These are phyloP conservation scores for Solanum pinnatisectum DNA, from an alignment of 257 asterid species.

Conservation along the genomic window DNA sequence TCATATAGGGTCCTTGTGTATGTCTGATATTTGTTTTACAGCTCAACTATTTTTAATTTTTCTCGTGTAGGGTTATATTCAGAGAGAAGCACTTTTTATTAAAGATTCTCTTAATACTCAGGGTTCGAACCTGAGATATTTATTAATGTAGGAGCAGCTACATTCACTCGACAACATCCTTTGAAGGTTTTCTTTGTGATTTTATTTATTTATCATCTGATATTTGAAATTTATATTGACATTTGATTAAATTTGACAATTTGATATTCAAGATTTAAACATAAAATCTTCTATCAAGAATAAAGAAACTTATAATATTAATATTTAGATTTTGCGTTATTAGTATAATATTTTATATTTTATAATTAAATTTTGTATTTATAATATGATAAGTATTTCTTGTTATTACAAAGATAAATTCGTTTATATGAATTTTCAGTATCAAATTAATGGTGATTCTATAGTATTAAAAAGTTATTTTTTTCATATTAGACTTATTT, in stretches of 20 bases:
- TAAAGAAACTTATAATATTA: not conserved
- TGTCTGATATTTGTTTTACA: too few species aligned
- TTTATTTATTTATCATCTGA: too few species aligned
- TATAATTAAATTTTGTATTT: not conserved
- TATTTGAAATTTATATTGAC: not conserved
- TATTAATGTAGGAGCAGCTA: not conserved
- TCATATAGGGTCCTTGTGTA: not conserved
- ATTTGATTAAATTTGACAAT: not conserved
- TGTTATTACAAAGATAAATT: not conserved
- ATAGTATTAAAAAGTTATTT: too few species aligned
- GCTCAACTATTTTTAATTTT: not conserved
- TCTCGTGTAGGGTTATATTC: too few species aligned
- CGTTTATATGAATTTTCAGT: not conserved
- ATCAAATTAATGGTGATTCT: not conserved
- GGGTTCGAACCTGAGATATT: rapidly evolving
- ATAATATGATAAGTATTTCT: not conserved
- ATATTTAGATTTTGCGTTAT: not conserved
- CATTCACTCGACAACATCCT: not conserved
- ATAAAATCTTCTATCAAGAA: not conserved
- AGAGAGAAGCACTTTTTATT: not conserved
- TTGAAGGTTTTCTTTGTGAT: not conserved
- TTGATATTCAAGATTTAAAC: too few species aligned
- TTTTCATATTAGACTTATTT: not conserved
- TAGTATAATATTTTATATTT: not conserved
- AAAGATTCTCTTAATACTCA: too few species aligned